phyloP scores from a whole-genome alignment of 768 basidiomycete species.

The Russula lepida region DNA sequence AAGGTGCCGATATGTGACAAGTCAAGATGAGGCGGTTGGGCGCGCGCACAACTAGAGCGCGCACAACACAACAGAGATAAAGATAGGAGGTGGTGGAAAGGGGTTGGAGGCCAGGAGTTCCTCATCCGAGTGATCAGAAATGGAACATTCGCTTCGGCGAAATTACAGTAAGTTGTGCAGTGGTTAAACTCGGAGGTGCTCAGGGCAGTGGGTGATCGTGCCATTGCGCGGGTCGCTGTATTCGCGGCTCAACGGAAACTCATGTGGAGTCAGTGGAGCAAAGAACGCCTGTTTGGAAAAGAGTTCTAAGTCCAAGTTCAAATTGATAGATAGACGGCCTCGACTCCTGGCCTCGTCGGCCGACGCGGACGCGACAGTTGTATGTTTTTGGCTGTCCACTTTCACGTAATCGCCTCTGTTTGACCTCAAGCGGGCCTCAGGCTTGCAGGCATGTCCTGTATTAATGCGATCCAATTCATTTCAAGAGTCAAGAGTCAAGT shows the following conservation, averaged over 20 bases:
- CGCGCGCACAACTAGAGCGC: no score
- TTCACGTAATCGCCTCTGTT: neutral
- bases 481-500: no score
- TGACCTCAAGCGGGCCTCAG: no score
- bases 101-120: neutral
- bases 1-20: neutral
- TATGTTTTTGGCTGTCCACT: neutral
- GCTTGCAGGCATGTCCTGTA: no score
- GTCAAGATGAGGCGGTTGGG: no score
- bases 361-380: neutral
- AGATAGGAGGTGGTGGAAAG: conserved; percentile 2
- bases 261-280: neutral
- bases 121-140: neutral
- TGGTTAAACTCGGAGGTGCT: neutral
- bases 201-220: neutral
- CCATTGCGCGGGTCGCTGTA: neutral
- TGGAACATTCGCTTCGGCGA: neutral
- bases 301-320: no score
- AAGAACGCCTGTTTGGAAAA: neutral
- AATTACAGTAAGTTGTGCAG: neutral
- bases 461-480: no score
- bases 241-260: neutral
- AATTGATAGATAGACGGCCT: no score
- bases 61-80: neutral
- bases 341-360: no score